These are phyloP conservation scores for Lentinula novae-zelandiae DNA, from an alignment of 1,284 basidiomycete genomes.

Conservation along the genomic window DNA sequence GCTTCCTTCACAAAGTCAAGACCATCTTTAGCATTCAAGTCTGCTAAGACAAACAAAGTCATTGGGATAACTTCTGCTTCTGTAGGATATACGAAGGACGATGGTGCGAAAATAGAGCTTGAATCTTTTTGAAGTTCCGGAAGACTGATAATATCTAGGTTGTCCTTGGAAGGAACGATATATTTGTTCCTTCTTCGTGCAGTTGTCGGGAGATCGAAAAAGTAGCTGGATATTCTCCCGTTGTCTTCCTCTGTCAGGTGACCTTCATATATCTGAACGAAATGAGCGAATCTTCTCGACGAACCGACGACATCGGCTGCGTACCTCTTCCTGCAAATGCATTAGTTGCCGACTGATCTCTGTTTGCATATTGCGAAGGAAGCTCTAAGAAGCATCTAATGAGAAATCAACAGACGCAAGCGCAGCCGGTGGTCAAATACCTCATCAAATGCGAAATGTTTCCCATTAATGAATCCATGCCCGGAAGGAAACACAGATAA, in stretches of 20 bases:
- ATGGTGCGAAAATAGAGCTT: constrained; percentile 31
- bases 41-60: constrained; percentile 72
- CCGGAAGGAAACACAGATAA: constrained; percentile 39
- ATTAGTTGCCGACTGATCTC: constrained; percentile 61
- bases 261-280: constrained; percentile 58
- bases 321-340: constrained; percentile 70
- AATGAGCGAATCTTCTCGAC: constrained; percentile 10
- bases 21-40: constrained; percentile 70
- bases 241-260: constrained; percentile 55
- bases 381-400: constrained; percentile 43
- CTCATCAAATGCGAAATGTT: constrained; percentile 66
- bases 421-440: constrained; percentile 39
- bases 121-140: constrained; percentile 43
- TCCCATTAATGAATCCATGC: constrained; percentile 87
- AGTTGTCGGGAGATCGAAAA: constrained; percentile 85
- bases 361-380: constrained; percentile 61
- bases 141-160: constrained; percentile 49
- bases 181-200: constrained; percentile 67
- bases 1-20: constrained; percentile 56
- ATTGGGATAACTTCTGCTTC: constrained; percentile 37
- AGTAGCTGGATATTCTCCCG: constrained; percentile 64
- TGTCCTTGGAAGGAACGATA: constrained; percentile 52
- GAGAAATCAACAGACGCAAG: neutral
- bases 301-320: neutral
- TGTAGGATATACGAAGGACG: constrained; percentile 61